These are phyloP conservation scores for Phytophthora colocasiae DNA, from an alignment of 352 stramenopile genomes.

Conservation along the genomic window DNA sequence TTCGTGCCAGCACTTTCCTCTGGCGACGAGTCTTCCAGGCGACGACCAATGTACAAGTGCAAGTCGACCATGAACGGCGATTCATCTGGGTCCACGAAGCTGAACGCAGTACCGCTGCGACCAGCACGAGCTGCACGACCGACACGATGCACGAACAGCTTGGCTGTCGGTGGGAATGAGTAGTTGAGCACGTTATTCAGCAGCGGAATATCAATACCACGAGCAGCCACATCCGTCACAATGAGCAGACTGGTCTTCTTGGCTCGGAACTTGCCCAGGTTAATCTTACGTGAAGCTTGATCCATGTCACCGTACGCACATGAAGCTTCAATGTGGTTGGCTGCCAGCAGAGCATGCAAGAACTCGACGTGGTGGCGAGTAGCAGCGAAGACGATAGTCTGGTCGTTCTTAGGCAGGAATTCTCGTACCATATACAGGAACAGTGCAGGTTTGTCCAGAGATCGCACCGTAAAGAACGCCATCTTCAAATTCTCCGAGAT, in stretches of 20 bases:
- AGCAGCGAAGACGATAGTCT: slow-evolving; percentile 98
- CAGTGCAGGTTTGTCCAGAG: slow-evolving; percentile 95
- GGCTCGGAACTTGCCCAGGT: slow-evolving; percentile 90
- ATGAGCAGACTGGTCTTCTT: slow-evolving; percentile 93
- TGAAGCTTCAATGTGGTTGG: slow-evolving; percentile 86
- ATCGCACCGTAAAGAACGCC: slow-evolving; percentile 97
- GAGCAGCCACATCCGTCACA: slow-evolving; percentile 95
- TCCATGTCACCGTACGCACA: slow-evolving; percentile 96
- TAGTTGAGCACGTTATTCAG: slow-evolving; percentile 98
- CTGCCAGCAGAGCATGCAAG: slow-evolving; percentile 92
- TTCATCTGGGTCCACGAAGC: slow-evolving; percentile 98
- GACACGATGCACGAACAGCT: slow-evolving; percentile 97
- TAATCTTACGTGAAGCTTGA: slow-evolving; percentile 90
- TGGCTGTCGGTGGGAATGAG: slow-evolving; percentile 93
- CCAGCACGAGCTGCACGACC: slow-evolving; percentile 96
- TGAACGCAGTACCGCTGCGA: slow-evolving; percentile 95
- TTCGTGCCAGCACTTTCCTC: slow-evolving; percentile 42
- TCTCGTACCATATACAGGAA: slow-evolving; percentile 97
- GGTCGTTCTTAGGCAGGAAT: slow-evolving; percentile 91
- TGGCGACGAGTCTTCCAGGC: slow-evolving; percentile 78
- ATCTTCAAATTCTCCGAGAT: slow-evolving; percentile 98
- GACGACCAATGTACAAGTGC: slow-evolving; percentile 95
- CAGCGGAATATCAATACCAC: slow-evolving; percentile 96
- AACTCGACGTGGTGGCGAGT: slow-evolving; percentile 99
- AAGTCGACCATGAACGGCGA: slow-evolving; percentile 99